A percentile compares a stretch with the other conserved stretches of the same genome.
phyloP scores from a whole-genome alignment of 352 stramenopile genomes.

The Pythium aristosporum region DNA sequence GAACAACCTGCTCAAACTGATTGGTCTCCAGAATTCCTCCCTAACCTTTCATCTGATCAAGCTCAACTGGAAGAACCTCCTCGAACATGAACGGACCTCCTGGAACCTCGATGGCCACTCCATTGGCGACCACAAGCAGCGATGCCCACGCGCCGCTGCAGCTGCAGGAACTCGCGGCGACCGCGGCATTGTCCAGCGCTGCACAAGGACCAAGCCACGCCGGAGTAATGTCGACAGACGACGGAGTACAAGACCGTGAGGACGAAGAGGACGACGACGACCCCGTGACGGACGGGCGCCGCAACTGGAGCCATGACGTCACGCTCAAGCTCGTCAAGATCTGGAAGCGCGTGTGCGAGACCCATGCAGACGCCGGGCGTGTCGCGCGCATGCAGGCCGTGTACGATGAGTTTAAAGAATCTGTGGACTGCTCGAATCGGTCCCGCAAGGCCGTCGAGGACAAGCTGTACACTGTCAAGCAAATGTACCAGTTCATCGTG shows the following conservation, averaged over 20 bases:
- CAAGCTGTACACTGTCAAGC: constrained; percentile 67
- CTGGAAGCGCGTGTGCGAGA: constrained; percentile 45
- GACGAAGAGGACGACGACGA: constrained; percentile 33
- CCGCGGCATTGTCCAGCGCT: not conserved
- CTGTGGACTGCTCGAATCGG: constrained; percentile 41
- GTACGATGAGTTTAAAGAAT: constrained; percentile 50
- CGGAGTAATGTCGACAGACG: not conserved
- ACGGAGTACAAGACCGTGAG: not conserved
- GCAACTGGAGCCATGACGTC: constrained; percentile 56
- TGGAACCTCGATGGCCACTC: constrained; percentile 22
- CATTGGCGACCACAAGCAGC: not conserved
- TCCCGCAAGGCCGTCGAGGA: constrained; percentile 63
- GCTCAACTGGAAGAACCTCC: constrained; percentile 23
- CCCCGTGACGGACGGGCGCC: constrained; percentile 37
- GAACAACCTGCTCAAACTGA: constrained; percentile 3
- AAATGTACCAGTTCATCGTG: constrained; percentile 74
- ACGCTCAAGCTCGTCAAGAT: constrained; percentile 56
- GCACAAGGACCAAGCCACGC: not conserved
- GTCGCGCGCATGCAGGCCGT: constrained; percentile 47
- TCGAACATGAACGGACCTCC: constrained; percentile 14
- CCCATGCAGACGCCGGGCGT: constrained; percentile 35
- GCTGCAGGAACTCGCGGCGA: constrained; percentile 16
- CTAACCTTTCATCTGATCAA: not conserved
- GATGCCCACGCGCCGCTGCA: not conserved
- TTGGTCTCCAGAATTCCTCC: constrained; percentile 12